Evolutionary conservation across 768 basidiomycete genomes (phyloP).

Genomic region (Boletus huronensis): DNA sequence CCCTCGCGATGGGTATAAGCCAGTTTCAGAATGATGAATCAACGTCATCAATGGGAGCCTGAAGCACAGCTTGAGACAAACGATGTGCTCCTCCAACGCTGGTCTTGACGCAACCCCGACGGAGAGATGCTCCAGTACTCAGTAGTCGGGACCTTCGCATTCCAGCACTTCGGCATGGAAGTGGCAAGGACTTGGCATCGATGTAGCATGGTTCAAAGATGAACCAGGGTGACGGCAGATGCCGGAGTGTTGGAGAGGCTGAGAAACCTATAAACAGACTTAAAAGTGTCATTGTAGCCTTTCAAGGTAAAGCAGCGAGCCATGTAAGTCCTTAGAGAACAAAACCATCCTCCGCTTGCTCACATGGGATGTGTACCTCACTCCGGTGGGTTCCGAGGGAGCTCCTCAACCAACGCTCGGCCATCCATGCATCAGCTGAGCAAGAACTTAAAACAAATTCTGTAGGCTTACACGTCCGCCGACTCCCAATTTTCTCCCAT

Average conservation of each 20-base stretch:
- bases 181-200: not conserved
- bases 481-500: not conserved
- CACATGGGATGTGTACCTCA: not conserved
- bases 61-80: not conserved
- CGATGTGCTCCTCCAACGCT: not conserved
- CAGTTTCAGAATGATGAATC: not conserved
- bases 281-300: not conserved
- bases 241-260: not conserved
- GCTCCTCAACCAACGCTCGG: not conserved
- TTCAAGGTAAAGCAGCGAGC: not conserved
- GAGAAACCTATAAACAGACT: not conserved
- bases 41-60: not conserved
- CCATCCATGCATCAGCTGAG: not conserved
- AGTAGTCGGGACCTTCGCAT: not conserved
- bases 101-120: not conserved
- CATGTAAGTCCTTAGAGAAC: not conserved
- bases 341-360: not conserved
- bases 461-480: not conserved
- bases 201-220: not conserved
- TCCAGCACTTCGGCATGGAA: not conserved
- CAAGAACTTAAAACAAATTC: not conserved
- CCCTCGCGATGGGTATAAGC: not conserved
- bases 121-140: not conserved
- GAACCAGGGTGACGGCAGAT: too few relatives aligned
- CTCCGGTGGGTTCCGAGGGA: not conserved